Conservation (phyloP, 2,329 filamentous ascomycete species). For the Colletotrichum viniferum region DNA sequence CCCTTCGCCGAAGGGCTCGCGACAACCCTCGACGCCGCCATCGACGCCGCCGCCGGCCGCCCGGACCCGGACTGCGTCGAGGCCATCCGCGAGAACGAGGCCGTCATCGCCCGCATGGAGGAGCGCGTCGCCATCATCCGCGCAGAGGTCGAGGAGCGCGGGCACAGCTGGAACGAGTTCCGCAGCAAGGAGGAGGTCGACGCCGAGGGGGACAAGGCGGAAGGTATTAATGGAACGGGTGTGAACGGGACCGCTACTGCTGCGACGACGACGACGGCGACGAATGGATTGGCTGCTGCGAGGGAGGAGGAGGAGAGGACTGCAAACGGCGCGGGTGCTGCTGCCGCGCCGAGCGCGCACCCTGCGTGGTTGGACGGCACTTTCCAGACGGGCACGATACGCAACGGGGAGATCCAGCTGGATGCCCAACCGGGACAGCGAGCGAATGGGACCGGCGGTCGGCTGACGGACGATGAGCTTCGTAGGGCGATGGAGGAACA, state of each 20-base stretch:
- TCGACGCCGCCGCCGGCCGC: constrained; percentile 21
- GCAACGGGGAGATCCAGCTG: constrained; percentile 53
- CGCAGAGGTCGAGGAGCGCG: constrained; percentile 65
- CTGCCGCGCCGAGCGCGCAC: constrained; percentile 27
- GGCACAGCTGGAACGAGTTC: constrained; percentile 62
- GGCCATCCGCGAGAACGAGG: constrained; percentile 74
- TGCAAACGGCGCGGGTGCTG: constrained; percentile 1
- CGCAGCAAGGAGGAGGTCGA: constrained; percentile 48
- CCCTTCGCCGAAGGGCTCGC: constrained; percentile 65
- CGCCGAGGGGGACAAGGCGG: constrained; percentile 29
- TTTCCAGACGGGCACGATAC: constrained; percentile 64
- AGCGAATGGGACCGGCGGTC: constrained; percentile 41
- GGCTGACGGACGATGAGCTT: constrained; percentile 64
- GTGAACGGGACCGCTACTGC: not conserved
- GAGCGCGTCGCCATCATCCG: constrained; percentile 68
- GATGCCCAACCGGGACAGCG: constrained; percentile 29
- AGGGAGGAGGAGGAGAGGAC: constrained; percentile 14
- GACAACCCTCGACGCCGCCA: constrained; percentile 27
- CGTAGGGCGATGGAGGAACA: constrained; percentile 59
- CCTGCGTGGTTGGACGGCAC: constrained; percentile 67
- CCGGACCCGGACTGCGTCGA: constrained; percentile 75
- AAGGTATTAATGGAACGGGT: not conserved
- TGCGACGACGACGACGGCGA: not conserved
- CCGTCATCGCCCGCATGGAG: constrained; percentile 70
- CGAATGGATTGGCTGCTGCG: constrained; percentile 22